Evolutionary conservation across 2,329 filamentous ascomycete genomes (phyloP).

Genomic region (Aspergillus luchuensis): DNA sequence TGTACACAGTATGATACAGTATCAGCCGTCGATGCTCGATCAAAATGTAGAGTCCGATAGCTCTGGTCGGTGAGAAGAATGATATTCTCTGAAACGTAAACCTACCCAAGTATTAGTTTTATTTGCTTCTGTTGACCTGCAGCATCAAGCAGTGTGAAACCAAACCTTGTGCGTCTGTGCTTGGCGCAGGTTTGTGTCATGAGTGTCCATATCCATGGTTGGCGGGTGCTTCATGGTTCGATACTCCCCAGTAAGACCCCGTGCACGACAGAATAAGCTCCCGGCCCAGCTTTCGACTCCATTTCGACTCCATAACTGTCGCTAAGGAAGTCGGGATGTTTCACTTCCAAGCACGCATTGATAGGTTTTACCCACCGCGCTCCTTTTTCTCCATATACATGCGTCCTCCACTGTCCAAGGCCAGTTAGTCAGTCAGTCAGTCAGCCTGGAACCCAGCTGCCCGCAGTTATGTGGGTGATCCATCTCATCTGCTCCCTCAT

Average conservation of each 20-base stretch:
- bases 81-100: neutral
- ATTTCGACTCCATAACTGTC: neutral
- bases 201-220: neutral
- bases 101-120: neutral
- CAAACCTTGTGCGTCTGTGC: neutral
- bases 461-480: neutral
- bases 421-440: neutral
- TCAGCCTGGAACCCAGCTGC: neutral
- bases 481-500: neutral
- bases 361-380: neutral
- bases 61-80: neutral
- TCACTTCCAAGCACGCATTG: neutral
- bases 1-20: slow-evolving; percentile 7
- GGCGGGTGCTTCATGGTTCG: slow-evolving; percentile 2
- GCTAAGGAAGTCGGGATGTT: slow-evolving; percentile 4
- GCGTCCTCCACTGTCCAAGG: neutral
- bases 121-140: neutral
- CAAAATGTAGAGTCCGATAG: neutral
- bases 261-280: slow-evolving; percentile 12
- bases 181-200: slow-evolving; percentile 7
- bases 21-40: neutral
- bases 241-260: neutral
- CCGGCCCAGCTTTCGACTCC: slow-evolving; percentile 8
- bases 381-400: neutral
- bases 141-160: neutral